These are phyloP conservation scores for Lactarius evosmus DNA, from an alignment of 768 basidiomycete genomes.

Conservation along the genomic window DNA sequence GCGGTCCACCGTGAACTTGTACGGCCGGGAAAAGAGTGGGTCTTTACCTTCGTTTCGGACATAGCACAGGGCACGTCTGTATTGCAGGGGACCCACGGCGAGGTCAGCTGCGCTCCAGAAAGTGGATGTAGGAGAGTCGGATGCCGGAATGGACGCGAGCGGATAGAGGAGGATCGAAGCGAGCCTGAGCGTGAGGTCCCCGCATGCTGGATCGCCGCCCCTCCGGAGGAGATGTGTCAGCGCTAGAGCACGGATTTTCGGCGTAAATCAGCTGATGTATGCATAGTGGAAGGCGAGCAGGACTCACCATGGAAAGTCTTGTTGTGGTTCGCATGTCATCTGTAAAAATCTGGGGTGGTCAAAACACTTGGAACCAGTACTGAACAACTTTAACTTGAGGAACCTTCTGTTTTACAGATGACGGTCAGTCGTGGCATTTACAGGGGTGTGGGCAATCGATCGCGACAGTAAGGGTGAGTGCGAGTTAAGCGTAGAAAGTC, in stretches of 20 bases:
- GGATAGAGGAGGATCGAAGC: conserved; percentile 25
- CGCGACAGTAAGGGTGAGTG: no score
- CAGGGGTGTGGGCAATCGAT: no score
- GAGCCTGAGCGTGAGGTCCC: conserved; percentile 27
- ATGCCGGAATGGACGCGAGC: conserved; percentile 11
- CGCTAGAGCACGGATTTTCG: background rate
- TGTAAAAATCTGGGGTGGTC: no score
- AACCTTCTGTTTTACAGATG: no score
- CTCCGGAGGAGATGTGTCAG: conserved; percentile 21
- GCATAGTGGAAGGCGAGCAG: background rate
- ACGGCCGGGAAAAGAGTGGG: background rate
- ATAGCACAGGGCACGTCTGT: background rate
- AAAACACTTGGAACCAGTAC: no score
- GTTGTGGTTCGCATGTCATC: background rate
- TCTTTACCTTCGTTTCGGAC: conserved; percentile 2
- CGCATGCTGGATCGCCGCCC: conserved; percentile 29
- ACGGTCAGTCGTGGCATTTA: no score
- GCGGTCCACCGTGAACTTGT: background rate
- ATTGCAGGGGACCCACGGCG: background rate
- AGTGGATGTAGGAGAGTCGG: background rate
- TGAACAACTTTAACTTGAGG: no score
- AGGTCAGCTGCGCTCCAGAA: background rate
- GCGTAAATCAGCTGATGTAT: background rate
- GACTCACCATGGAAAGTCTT: conserved; percentile 1
- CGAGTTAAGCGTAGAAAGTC: no score